Evolutionary conservation across 1,284 basidiomycete species (phyloP), one percentile per base, ranked within the genome.

Genomic region (Dichomitus squalens): DNA sequence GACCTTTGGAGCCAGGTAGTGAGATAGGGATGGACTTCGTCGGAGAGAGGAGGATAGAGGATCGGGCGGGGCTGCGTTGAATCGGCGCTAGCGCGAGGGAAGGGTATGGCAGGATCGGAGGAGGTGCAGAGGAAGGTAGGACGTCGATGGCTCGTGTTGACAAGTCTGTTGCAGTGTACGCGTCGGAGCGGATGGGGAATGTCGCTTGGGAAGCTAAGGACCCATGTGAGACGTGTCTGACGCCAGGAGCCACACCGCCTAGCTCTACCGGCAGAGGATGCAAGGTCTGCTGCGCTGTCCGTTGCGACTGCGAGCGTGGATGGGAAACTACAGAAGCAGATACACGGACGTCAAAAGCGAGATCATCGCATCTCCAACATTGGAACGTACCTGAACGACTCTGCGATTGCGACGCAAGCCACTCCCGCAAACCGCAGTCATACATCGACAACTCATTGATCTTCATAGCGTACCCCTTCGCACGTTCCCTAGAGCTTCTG

Each of bases 361-460:
- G 18, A n/a, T 39, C n/a, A 41, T 4, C 12, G 6, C 33, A 16
- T 29, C 6, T 18, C 7, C 20, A 7, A 38, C 8, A 33, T n/a
- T 7, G n/a, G 7, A 9, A 73, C 80, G 55, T 67, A 92, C 92
- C 79, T 76, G 79, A 79, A 57, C 44, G 44, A 33, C 44, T 29
- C n/a, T 47, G 31, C 11, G 44, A 47, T 21, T 31, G 29, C 48
- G 81, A 80, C 34, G 75, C 64, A 44, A 93, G 76, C 95, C 94
- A 96, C 23, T 90, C 87, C 14, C 77, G 76, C 58, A 96, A 71
- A 18, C 95, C 93, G 66, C 88, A 90, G 68, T 95, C 92, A 64
- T 86, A 86, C 58, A 79, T 76, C 47, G 85, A 82, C 20, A 96
- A 73, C 66, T 95, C 92, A 67, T 93, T 93, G 64, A 96, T 91